Base-by-base conservation (phyloP, 352 stramenopile genomes). In the Globisporangium camurandrum region DNA sequence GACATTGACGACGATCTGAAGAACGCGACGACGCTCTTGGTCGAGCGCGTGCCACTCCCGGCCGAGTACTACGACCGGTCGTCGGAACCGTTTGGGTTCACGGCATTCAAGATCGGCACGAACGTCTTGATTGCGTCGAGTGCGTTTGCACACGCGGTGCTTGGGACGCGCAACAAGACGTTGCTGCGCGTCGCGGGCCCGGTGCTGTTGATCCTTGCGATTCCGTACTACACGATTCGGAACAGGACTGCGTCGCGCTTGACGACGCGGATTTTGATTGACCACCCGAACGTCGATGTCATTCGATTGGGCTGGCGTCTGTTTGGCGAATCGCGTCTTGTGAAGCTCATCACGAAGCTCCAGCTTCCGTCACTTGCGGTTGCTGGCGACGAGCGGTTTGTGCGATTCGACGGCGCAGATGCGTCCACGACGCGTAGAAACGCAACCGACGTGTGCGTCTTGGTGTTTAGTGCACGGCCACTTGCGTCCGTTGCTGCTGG, bases 1-100 rank as follows among this genome's bases (percentile, higher is more conserved):
- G 83, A 93, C 54, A 94, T 94, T 56, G 82, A 94, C 46, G 83
- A 94, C 54, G 75, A 94, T 55, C 50, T 91, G 30, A 94, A 94
- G 57, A 89, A 88, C 43, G 83, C 83, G 24, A 92, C 79, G 40
- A 70, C 72, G 17, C 51, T 94, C 43, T 62, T 94, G 19, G 65
- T 94, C 10, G 80, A 94, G 45, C 66, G 78, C 19, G 83, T 94
- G 49, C 83, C 83, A 10, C 63, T 94, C 1, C 83, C 83, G 36
- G 64, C 74, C 40, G 83, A 94, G 62, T 91, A 86, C 61, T 86
- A 94, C 42, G 80, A 94, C 49, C 71, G 74, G 14, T 94, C 83
- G 20, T 88, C 75, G 9, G 83, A 94, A 56, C 80, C 80, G 3
- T 60, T 74, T 19, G 83, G 83, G 0, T 84, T 94, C 49, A 94